These are phyloP conservation scores for Gelatoporia subvermispora DNA, from an alignment of 768 basidiomycete genomes.

Conservation along the genomic window DNA sequence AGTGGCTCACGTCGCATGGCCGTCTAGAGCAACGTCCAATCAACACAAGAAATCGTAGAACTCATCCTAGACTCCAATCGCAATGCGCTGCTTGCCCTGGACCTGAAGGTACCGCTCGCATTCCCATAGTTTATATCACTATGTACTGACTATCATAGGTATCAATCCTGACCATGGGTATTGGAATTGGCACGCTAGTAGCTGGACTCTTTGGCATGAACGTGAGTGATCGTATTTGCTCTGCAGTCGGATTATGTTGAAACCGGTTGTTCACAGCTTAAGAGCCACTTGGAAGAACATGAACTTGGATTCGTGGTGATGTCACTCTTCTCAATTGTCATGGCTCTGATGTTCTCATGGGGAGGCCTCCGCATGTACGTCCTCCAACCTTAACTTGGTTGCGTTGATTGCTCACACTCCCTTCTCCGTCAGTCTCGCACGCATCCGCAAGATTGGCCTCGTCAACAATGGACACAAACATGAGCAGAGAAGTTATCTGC, in stretches of 20 bases:
- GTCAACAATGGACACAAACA: conserved; percentile 14
- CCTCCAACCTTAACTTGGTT: not conserved
- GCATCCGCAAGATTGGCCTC: conserved; percentile 25
- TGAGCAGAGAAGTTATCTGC: conserved; percentile 12
- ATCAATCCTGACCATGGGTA: conserved; percentile 91
- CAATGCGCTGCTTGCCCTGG: conserved; percentile 85
- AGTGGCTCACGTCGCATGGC: not conserved
- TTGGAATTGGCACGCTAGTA: conserved; percentile 84
- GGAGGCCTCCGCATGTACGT: conserved; percentile 17
- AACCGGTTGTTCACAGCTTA: conserved; percentile 25
- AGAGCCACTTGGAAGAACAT: conserved; percentile 22
- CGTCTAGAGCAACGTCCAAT: conserved; percentile 81
- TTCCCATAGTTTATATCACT: conserved; percentile 2
- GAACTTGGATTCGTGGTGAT: conserved; percentile 22
- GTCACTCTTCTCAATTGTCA: conserved; percentile 14
- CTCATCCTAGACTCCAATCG: conserved; percentile 94
- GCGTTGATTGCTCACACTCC: not conserved
- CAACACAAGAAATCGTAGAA: conserved; percentile 97
- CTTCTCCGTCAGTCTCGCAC: conserved; percentile 14
- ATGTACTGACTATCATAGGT: conserved; percentile 40
- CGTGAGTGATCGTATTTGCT: conserved; percentile 41
- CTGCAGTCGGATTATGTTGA: conserved; percentile 9
- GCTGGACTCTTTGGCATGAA: conserved; percentile 98
- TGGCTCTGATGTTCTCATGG: conserved; percentile 16
- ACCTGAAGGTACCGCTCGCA: conserved; percentile 63